Percentiles rank a stretch among this genome's conserved stretches.
phyloP scores from a whole-genome alignment of 305 asterid species.

The Fraxinus platypoda region DNA sequence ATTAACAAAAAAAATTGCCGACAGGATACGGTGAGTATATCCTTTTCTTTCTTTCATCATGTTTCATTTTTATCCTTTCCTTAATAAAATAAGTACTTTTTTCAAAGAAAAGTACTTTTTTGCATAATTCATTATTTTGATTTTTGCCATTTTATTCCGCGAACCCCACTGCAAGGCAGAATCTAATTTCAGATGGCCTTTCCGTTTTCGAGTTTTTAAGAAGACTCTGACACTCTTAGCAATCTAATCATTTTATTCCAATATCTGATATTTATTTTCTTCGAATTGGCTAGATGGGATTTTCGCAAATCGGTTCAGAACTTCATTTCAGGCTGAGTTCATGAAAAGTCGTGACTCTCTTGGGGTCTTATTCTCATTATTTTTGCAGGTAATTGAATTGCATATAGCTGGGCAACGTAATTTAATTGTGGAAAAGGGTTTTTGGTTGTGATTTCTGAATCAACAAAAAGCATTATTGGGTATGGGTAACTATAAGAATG shows the following conservation, averaged over 20 bases:
- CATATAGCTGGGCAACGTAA: background rate
- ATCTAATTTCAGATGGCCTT: background rate
- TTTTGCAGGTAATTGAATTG: background rate
- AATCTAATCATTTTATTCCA: background rate
- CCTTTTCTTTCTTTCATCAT: background rate
- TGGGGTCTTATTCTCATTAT: background rate
- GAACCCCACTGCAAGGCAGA: conserved; percentile 7
- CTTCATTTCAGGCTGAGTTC: background rate
- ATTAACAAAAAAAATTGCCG: background rate
- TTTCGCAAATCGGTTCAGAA: background rate
- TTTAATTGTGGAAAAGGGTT: background rate
- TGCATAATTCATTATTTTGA: background rate
- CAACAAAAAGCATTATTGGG: background rate
- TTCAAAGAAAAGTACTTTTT: background rate
- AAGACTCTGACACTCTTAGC: background rate
- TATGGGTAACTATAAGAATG: background rate
- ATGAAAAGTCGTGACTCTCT: background rate
- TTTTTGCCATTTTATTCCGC: background rate
- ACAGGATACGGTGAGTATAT: background rate
- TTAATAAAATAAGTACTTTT: too few species aligned
- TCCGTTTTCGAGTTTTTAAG: background rate
- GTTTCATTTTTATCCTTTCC: background rate
- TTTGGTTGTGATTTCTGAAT: background rate
- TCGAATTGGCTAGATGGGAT: background rate
- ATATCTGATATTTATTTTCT: background rate